These are phyloP conservation scores for Paxillus ammoniavirescens DNA, from an alignment of 768 basidiomycete genomes.

Conservation along the genomic window DNA sequence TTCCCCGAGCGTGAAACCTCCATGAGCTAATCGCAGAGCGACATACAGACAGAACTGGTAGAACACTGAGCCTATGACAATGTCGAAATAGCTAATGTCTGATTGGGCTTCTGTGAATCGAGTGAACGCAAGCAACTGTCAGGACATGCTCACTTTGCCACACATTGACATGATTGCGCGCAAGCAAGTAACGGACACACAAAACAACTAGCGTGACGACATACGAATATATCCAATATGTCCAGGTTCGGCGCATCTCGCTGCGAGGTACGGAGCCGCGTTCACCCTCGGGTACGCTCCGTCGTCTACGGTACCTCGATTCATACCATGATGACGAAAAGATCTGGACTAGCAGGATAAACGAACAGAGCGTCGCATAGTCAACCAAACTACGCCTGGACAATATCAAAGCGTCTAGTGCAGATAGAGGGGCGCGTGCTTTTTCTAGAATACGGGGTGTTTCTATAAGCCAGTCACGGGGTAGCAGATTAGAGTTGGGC, in stretches of 20 bases:
- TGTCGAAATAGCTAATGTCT: constrained; percentile 82
- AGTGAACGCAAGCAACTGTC: background rate
- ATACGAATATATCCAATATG: constrained; percentile 65
- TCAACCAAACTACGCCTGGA: constrained; percentile 79
- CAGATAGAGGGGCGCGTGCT: constrained; percentile 39
- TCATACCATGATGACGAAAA: constrained; percentile 78
- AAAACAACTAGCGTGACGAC: constrained; percentile 50
- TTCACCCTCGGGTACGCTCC: constrained; percentile 58
- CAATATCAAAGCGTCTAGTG: constrained; percentile 54
- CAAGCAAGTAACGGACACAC: constrained; percentile 47
- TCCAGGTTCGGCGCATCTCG: constrained; percentile 59
- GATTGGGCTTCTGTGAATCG: constrained; percentile 7
- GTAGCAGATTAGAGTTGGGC: constrained; percentile 37
- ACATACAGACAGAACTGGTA: constrained; percentile 92
- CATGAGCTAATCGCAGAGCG: constrained; percentile 84
- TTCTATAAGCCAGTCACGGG: constrained; percentile 78
- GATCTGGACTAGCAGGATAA: constrained; percentile 77
- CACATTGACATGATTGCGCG: constrained; percentile 43
- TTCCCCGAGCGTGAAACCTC: constrained; percentile 96
- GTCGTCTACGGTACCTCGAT: constrained; percentile 41
- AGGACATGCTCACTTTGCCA: constrained; percentile 64
- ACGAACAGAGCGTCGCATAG: constrained; percentile 76
- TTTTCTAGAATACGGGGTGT: constrained; percentile 55
- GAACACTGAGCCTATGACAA: constrained; percentile 69
- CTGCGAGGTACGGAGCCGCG: constrained; percentile 74